phyloP scores from a whole-genome alignment of 2,329 filamentous ascomycete genomes.

The Ampelomyces quisqualis region DNA sequence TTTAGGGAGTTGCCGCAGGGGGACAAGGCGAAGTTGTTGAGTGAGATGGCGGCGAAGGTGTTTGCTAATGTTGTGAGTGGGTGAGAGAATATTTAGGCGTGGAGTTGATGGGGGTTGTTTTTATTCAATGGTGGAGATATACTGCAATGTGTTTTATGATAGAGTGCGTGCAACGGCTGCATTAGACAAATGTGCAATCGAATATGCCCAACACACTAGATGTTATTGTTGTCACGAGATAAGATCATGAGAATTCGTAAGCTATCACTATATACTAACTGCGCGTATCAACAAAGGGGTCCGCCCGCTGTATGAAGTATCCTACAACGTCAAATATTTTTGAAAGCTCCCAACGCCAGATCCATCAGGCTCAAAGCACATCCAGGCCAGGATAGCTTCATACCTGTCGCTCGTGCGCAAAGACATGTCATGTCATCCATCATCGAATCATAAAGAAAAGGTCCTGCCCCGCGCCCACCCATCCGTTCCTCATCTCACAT shows the following conservation, averaged over 20 bases:
- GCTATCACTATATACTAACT: background rate
- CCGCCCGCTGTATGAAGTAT: background rate
- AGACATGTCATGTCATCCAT: background rate
- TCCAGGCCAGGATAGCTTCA: background rate
- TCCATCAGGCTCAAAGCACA: background rate
- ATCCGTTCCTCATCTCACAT: conserved; percentile 38
- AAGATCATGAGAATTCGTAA: background rate
- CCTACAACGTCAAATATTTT: background rate
- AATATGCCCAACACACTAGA: background rate
- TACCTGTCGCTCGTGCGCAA: no score
- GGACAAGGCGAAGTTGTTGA: conserved; percentile 78
- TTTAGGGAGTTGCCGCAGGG: conserved; percentile 84
- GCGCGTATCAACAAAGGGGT: background rate
- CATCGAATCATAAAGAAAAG: background rate
- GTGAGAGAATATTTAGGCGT: background rate
- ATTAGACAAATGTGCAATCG: background rate
- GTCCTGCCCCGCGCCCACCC: background rate
- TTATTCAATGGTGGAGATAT: background rate
- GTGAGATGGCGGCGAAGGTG: conserved; percentile 81
- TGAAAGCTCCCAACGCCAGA: conserved; percentile 2
- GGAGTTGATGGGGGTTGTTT: conserved; percentile 2
- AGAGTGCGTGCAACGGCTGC: background rate
- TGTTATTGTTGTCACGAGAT: background rate
- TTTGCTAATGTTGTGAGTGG: conserved; percentile 70
- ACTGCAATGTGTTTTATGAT: background rate